Percentiles rank a stretch among this genome's conserved stretches.
phyloP scores from a whole-genome alignment of 2,329 filamentous ascomycete genomes.

The Aspergillus calidoustus region DNA sequence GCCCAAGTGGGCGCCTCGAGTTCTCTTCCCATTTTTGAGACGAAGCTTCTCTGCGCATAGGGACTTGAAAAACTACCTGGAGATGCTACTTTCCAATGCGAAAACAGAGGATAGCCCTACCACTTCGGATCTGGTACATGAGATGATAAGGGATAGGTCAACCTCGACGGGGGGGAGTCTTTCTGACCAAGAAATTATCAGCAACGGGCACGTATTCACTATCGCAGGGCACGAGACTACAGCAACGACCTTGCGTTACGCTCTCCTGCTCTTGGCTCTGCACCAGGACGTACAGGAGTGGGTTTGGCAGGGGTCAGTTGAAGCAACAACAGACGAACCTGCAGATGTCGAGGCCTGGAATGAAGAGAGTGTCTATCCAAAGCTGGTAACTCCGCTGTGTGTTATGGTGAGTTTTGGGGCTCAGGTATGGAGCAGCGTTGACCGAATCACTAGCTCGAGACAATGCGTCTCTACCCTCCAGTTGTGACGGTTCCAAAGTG shows the following conservation, averaged over 20 bases:
- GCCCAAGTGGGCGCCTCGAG: constrained; percentile 26
- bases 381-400: constrained; percentile 34
- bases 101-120: constrained; percentile 30
- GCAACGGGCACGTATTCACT: constrained; percentile 56
- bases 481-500: constrained; percentile 36
- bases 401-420: constrained; percentile 23
- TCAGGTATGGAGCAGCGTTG: neutral
- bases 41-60: constrained; percentile 36
- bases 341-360: constrained; percentile 31
- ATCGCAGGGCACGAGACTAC: constrained; percentile 59
- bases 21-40: constrained; percentile 34
- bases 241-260: constrained; percentile 51
- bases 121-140: constrained; percentile 22
- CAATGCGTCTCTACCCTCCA: constrained; percentile 47
- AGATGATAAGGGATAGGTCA: constrained; percentile 14
- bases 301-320: constrained; percentile 47
- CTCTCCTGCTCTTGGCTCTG: constrained; percentile 50
- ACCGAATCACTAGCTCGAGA: constrained; percentile 42
- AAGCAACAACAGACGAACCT: constrained; percentile 27
- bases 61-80: constrained; percentile 26
- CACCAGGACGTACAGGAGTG: constrained; percentile 53
- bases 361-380: constrained; percentile 45
- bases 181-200: constrained; percentile 49
- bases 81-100: constrained; percentile 17
- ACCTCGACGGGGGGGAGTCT: constrained; percentile 3